phyloP scores from a whole-genome alignment of 2,329 filamentous ascomycete species.

The Clonostachys byssicola region DNA sequence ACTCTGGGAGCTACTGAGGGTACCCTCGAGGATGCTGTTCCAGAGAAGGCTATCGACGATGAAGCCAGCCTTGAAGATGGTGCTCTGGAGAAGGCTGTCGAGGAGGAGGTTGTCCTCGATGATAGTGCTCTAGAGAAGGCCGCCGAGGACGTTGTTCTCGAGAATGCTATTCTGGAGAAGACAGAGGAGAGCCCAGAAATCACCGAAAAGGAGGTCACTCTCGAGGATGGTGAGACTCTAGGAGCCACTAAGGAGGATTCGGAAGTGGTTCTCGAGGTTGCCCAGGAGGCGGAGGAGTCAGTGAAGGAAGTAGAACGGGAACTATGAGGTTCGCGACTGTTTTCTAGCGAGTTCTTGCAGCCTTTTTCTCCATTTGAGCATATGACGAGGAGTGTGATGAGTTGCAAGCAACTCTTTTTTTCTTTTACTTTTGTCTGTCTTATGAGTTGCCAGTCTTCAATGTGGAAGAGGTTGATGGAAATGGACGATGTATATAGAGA shows the following conservation, averaged over 20 bases:
- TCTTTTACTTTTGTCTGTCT: not conserved
- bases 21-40: too few relatives aligned
- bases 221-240: not conserved
- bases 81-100: not conserved
- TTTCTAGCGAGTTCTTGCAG: too few relatives aligned
- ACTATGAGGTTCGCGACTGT: not conserved
- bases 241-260: not conserved
- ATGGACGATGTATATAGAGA: constrained; percentile 1
- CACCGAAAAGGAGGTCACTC: too few relatives aligned
- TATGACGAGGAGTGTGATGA: not conserved
- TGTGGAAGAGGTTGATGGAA: not conserved
- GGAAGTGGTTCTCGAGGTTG: not conserved
- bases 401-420: not conserved
- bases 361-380: too few relatives aligned
- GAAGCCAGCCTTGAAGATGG: not conserved
- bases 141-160: not conserved
- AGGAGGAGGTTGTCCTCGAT: not conserved
- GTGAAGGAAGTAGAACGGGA: not conserved
- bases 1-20: too few relatives aligned
- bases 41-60: not conserved
- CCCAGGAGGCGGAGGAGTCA: not conserved
- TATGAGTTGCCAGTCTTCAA: not conserved
- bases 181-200: too few relatives aligned
- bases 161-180: too few relatives aligned
- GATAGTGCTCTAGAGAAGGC: not conserved